A percentile compares a stretch with the other conserved stretches of the same genome.
phyloP scores from a whole-genome alignment of 2,329 filamentous ascomycete species.

The Fusarium longipes region DNA sequence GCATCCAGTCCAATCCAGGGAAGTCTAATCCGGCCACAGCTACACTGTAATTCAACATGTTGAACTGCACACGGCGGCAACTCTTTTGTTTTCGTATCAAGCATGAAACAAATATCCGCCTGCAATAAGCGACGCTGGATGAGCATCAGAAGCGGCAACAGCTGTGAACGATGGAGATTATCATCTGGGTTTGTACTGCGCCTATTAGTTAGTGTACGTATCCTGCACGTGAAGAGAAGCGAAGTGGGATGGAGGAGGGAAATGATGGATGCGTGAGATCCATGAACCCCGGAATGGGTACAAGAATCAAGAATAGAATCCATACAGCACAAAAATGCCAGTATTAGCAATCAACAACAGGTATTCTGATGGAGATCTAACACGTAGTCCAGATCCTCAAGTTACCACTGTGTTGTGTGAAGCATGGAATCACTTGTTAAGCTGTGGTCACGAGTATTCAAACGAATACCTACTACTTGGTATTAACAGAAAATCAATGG shows the following conservation, averaged over 20 bases:
- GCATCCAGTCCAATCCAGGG: constrained; percentile 14
- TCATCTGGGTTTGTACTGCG: neutral
- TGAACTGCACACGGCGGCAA: constrained; percentile 30
- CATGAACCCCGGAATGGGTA: constrained; percentile 14
- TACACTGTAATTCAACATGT: neutral
- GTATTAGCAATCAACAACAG: constrained; percentile 2
- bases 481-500: no score
- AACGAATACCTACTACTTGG: no score
- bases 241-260: constrained; percentile 23
- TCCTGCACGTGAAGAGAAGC: constrained; percentile 11
- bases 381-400: neutral
- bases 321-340: constrained; percentile 28
- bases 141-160: neutral
- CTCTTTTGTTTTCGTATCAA: constrained; percentile 26
- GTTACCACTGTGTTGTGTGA: neutral
- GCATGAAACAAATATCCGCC: constrained; percentile 24
- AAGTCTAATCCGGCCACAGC: constrained; percentile 18
- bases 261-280: constrained; percentile 9
- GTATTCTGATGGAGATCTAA: neutral
- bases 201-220: no score
- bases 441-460: constrained; percentile 5
- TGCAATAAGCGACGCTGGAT: constrained; percentile 19
- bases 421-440: neutral
- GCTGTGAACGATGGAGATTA: neutral
- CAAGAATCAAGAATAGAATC: constrained; percentile 27